phyloP scores from a whole-genome alignment of 1,139 yeast genomes.

The Kodamaea arcana region DNA sequence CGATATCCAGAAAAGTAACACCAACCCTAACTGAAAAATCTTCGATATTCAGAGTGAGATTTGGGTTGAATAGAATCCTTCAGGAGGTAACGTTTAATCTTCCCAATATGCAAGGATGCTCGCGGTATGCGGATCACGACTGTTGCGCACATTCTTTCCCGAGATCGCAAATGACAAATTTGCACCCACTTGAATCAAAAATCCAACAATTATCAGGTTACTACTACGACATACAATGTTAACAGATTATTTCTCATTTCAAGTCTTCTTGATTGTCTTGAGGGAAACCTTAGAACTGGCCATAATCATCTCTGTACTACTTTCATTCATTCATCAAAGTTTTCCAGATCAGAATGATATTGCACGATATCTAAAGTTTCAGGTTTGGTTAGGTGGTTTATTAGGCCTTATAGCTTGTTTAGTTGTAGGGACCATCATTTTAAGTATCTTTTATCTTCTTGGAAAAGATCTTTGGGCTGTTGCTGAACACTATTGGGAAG shows the following conservation, averaged over 20 bases:
- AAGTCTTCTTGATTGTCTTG: conserved; percentile 42
- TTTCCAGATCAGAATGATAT: conserved; percentile 12
- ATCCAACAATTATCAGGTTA: too few species aligned
- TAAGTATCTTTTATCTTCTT: conserved; percentile 33
- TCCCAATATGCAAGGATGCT: too few species aligned
- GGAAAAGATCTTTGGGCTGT: conserved; percentile 43
- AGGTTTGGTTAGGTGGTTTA: conserved; percentile 44
- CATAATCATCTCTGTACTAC: conserved; percentile 41
- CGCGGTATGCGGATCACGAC: too few species aligned
- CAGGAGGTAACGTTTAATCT: too few species aligned
- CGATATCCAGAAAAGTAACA: too few species aligned
- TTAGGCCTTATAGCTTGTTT: conserved; percentile 36
- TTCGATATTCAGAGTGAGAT: too few species aligned
- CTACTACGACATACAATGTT: not conserved
- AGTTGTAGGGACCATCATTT: conserved; percentile 33
- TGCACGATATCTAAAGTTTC: conserved; percentile 22
- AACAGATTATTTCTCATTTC: conserved; percentile 34
- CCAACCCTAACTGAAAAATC: too few species aligned
- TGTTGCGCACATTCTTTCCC: too few species aligned
- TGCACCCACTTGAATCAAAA: not conserved
- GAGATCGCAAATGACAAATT: not conserved
- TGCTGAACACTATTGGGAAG: conserved; percentile 48
- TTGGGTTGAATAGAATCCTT: too few species aligned
- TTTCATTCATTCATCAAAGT: conserved; percentile 39
- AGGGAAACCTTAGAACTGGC: conserved; percentile 46